Evolutionary conservation across 805 yeast genomes (phyloP).

Genomic region (Myxozyma vanderwaltii): DNA sequence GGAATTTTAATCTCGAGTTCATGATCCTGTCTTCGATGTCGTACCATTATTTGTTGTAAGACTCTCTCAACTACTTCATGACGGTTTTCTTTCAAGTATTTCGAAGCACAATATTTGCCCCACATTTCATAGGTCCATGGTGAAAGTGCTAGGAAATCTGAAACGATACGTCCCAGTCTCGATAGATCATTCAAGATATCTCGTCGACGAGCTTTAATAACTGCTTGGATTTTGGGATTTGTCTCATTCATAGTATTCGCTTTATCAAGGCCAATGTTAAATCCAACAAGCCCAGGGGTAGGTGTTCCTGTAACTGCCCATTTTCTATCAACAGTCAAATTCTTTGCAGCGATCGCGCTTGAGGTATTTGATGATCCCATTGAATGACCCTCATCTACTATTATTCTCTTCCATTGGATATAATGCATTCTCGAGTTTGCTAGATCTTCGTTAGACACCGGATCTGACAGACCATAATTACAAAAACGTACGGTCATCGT

Average conservation of each 20-base stretch:
- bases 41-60: conserved; percentile 53
- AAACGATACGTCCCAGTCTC: conserved; percentile 55
- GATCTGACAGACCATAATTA: not conserved
- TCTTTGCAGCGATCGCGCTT: conserved; percentile 53
- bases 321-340: conserved; percentile 57
- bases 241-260: conserved; percentile 37
- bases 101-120: conserved; percentile 51
- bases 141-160: conserved; percentile 58
- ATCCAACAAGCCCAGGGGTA: conserved; percentile 64
- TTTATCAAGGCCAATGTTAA: conserved; percentile 46
- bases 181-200: conserved; percentile 48
- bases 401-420: conserved; percentile 66
- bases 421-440: conserved; percentile 45
- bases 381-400: conserved; percentile 77
- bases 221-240: conserved; percentile 32
- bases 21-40: conserved; percentile 59
- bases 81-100: conserved; percentile 46
- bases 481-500: conserved; percentile 14
- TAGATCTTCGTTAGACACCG: conserved; percentile 1
- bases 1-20: conserved; percentile 61
- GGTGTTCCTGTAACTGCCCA: conserved; percentile 83
- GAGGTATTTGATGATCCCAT: conserved; percentile 57
- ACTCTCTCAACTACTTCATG: conserved; percentile 44
- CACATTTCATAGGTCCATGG: conserved; percentile 60
- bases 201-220: conserved; percentile 28